Base-by-base conservation (phyloP, 2,329 filamentous ascomycete genomes). In the Massarina eburnea region DNA sequence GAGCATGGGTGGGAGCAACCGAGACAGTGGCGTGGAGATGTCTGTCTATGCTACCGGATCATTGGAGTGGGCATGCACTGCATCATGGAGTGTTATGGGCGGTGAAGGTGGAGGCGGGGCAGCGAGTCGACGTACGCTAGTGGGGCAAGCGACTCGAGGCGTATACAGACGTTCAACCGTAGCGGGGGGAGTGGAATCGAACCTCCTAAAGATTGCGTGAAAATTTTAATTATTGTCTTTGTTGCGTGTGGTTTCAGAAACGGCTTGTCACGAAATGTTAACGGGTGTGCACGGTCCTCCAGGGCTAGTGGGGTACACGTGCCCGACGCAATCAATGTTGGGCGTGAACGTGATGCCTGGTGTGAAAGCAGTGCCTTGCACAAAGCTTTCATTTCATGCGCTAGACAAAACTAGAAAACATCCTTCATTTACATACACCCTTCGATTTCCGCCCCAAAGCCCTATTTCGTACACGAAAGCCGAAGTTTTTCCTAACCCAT, bases 61-160 rank as follows among this genome's bases (percentile, higher is more conserved):
- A 61, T 67, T 59, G 55, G 58, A 50, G 54, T 58, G 52, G 51
- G 49, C 49, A 51, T 46, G 50, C 55, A 53, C 58, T 66, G 63
- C 65, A 68, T 68, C 47, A 54, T 66, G 58, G 56, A 63, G 53
- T 52, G 59, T 61, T 62, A 56, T 58, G 55, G 58, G 66, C 61
- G 66, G 66, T 69, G 64, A 66, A 61, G 59, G 57, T 45, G 47
- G 43, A 51, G 62, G 59, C 64, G 64, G 62, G 60, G 59, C 62
- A 43, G n/a, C 54, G 51, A 51, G 42, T 50, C 34, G 45, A 62
- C 52, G 55, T 57, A 57, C 57, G 41, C 41, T 46, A 43, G 34
- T 20, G 46, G 41, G 41, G 42, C 36, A 27, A 40, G 39, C 39
- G 48, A 46, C 45, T 41, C 49, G 54, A 49, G 52, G 48, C 37